Conservation (phyloP, 352 stramenopile genomes). For the Globisporangium paddicum region DNA sequence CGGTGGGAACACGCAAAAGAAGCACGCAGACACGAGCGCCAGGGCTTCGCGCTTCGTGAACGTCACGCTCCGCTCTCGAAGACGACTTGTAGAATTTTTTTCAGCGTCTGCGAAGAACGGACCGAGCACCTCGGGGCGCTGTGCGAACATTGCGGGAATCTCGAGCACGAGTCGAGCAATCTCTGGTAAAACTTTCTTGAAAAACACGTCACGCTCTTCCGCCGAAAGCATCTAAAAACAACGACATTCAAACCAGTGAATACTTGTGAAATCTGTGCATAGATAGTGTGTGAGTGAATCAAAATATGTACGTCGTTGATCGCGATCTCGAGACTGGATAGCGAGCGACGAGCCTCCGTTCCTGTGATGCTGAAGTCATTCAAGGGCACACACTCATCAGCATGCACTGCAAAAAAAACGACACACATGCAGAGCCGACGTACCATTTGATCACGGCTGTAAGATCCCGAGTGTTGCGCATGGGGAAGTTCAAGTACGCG, state of each 20-base stretch:
- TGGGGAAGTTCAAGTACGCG: conserved; percentile 37
- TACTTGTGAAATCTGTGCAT: neutral
- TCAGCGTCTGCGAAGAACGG: conserved; percentile 9
- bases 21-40: conserved; percentile 45
- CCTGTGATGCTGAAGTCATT: conserved; percentile 24
- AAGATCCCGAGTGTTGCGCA: conserved; percentile 32
- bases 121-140: conserved; percentile 31
- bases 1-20: conserved; percentile 59
- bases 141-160: conserved; percentile 45
- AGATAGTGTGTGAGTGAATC: neutral
- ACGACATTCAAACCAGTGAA: neutral
- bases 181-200: conserved; percentile 36
- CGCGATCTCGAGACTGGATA: conserved; percentile 36
- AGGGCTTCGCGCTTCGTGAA: conserved; percentile 47
- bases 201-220: conserved; percentile 30
- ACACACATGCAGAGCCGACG: too few species aligned
- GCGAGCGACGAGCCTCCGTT: conserved; percentile 16
- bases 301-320: conserved; percentile 25
- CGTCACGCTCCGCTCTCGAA: conserved; percentile 19
- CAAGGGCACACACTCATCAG: neutral
- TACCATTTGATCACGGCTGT: conserved; percentile 36
- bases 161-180: conserved; percentile 43
- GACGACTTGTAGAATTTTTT: neutral
- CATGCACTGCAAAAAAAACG: too few species aligned
- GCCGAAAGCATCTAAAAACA: conserved; percentile 33